Evolutionary conservation across 106 monocot species (phyloP).

Genomic region (Platanthera zijinensis): DNA sequence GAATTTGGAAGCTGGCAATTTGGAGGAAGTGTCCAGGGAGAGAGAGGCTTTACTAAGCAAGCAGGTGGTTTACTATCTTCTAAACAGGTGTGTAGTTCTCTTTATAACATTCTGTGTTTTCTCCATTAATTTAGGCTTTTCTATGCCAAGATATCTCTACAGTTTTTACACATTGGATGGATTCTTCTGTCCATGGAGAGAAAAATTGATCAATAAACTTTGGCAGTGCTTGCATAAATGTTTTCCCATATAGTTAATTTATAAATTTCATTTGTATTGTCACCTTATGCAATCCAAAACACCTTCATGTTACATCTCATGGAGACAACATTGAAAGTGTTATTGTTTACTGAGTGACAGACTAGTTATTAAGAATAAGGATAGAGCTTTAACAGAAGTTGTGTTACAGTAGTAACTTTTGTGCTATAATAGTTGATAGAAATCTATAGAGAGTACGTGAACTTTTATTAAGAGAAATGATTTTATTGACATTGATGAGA

Average conservation of each 20-base stretch:
- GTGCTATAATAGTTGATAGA: neutral
- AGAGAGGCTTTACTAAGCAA: conserved; percentile 84
- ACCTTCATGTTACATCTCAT: neutral
- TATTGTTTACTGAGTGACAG: neutral
- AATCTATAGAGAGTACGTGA: neutral
- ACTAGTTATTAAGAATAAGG: neutral
- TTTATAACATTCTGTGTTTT: neutral
- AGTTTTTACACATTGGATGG: neutral
- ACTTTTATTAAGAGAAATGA: neutral
- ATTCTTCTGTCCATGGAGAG: neutral
- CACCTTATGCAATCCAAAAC: neutral
- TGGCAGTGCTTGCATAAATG: neutral
- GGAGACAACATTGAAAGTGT: neutral
- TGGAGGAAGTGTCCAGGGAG: conserved; percentile 73
- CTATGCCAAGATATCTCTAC: neutral
- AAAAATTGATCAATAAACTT: neutral
- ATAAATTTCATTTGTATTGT: neutral
- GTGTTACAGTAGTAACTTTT: neutral
- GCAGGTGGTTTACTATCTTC: conserved; percentile 54
- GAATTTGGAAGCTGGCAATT: conserved; percentile 52
- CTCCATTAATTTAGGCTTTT: neutral
- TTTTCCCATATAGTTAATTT: neutral
- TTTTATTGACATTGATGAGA: neutral
- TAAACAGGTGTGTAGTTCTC: conserved; percentile 54
- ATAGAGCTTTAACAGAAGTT: neutral